Evolutionary conservation across 2,329 filamentous ascomycete species (phyloP), one percentile per base, ranked within the genome.

Genomic region (Penicillium nordicum): DNA sequence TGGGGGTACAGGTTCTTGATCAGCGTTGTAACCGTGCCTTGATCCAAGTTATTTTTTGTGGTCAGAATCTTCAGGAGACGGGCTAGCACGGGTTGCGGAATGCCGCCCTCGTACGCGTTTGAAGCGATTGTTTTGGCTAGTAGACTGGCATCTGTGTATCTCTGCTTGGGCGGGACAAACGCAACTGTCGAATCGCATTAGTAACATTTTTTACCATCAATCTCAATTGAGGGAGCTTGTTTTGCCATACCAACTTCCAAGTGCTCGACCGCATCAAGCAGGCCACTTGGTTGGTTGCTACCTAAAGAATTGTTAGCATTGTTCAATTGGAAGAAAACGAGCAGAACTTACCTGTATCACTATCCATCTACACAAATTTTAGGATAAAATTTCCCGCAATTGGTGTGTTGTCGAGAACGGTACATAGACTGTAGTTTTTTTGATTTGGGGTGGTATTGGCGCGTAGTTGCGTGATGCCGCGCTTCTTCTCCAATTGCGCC

Each of bases 1-100:
- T 82, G 80, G 2, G 91, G 90, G 71, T 93, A 95, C 48, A 95
- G 76, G 58, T 88, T 89, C 61, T 86, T 89, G 64, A 91, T 74
- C 47, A 95, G 77, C 29, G 80, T 82, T 14, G 83, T 85, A 29
- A 88, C 79, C 63, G 86, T 91, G 29, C 85, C 85, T 72, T 94
- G 91, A 70, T 94, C 90, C 23, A 96, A 81, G 63, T 87, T 78
- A 63, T 80, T 89, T 45, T 85, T 85, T 23, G 79, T 78, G 21
- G 86, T 87, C 62, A 90, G 74, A 54, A 93, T 78, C 56, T 86
- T 82, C 62, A 94, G 75, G 32, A 95, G 78, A 51, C 81, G 78
- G 53, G 79, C 76, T 47, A 95, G 79, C 29, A 83, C 79, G 38
- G 80, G 76, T 7, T 82, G 78, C 40, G 84, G 76, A 50, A 94